These are phyloP conservation scores for Lepiota venenata DNA, from an alignment of 768 basidiomycete species.

Conservation along the genomic window DNA sequence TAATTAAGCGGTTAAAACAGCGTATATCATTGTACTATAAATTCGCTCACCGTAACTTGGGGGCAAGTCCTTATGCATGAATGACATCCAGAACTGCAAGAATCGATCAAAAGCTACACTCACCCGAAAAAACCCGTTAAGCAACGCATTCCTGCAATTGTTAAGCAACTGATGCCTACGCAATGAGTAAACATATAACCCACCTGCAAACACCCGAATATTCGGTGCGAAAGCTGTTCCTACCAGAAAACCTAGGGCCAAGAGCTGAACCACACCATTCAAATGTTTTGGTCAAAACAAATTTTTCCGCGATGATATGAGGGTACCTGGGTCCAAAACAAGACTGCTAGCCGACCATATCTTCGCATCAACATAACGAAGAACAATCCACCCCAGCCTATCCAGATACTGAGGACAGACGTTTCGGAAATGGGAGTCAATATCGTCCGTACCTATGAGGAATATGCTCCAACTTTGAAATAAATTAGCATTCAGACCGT, in stretches of 20 bases:
- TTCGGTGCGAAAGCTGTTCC: slow-evolving; percentile 49
- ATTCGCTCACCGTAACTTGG: slow-evolving; percentile 49
- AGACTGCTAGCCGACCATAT: slow-evolving; percentile 57
- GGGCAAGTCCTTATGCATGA: slow-evolving; percentile 43
- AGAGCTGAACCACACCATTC: slow-evolving; percentile 29
- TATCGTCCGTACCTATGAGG: slow-evolving; percentile 40
- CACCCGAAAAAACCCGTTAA: slow-evolving; percentile 56
- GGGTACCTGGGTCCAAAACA: slow-evolving; percentile 68
- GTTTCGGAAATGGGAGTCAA: too few species aligned
- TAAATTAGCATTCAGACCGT: background rate
- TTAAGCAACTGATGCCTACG: background rate
- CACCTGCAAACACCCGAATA: slow-evolving; percentile 54
- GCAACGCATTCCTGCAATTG: slow-evolving; percentile 49
- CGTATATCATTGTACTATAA: background rate
- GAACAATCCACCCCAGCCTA: slow-evolving; percentile 62
- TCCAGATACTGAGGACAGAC: background rate
- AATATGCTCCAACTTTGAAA: slow-evolving; percentile 62
- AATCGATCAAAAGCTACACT: slow-evolving; percentile 7
- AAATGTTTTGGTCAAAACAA: background rate
- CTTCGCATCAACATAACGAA: slow-evolving; percentile 63
- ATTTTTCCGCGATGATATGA: background rate
- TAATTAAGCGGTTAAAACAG: slow-evolving; percentile 15
- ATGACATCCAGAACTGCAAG: background rate
- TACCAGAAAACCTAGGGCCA: slow-evolving; percentile 50
- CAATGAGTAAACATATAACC: too few species aligned